phyloP scores from a whole-genome alignment of 148 eudicot genomes.

The Silene uniflora region DNA sequence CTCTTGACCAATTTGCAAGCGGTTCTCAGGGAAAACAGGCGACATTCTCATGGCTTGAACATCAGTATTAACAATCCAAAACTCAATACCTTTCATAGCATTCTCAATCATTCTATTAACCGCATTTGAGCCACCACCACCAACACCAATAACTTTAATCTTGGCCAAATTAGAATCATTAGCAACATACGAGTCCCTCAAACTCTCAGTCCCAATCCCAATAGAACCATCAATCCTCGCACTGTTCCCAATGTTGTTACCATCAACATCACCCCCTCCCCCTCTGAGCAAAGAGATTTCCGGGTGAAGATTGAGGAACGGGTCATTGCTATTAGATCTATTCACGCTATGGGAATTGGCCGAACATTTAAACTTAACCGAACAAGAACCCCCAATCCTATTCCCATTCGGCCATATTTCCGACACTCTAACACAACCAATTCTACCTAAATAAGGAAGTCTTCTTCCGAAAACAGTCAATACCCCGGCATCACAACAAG shows the following conservation, averaged over 20 bases:
- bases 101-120: conserved; percentile 98
- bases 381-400: conserved; percentile 30
- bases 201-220: conserved; percentile 51
- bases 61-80: conserved; percentile 97
- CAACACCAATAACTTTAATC: conserved; percentile 95
- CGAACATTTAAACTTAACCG: conserved; percentile 46
- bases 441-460: conserved; percentile 29
- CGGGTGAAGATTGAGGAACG: conserved; percentile 77
- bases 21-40: conserved; percentile 75
- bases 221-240: conserved; percentile 46
- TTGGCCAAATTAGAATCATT: conserved; percentile 66
- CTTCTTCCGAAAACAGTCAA: conserved; percentile 52
- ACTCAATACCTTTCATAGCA: conserved; percentile 90
- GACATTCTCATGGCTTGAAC: conserved; percentile 96
- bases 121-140: conserved; percentile 99
- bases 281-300: conserved; percentile 89
- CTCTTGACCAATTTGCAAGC: conserved; percentile 92
- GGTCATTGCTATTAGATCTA: conserved; percentile 55
- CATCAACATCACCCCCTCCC: conserved; percentile 30
- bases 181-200: conserved; percentile 39
- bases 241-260: too few species aligned
- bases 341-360: conserved; percentile 52
- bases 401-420: conserved; percentile 26
- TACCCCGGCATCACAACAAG: conserved; percentile 48
- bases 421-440: conserved; percentile 34